Evolutionary conservation across 306 rosid genomes (phyloP), one percentile per base, ranked within the genome.

Genomic region (Cercis canadensis): DNA sequence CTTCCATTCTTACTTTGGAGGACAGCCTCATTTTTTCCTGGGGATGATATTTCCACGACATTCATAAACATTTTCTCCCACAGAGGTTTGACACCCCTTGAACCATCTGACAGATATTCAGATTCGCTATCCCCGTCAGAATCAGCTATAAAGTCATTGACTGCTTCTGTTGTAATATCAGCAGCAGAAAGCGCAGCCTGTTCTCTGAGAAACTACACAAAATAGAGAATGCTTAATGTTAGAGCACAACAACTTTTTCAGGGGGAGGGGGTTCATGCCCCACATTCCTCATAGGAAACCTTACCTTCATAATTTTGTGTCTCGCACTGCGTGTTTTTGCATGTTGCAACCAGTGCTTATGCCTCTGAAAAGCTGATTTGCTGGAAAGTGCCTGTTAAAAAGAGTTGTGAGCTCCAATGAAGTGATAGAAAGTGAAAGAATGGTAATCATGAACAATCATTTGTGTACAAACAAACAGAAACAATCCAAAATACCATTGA

Each of bases 311-410:
- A 76, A 95, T 95, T 83, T 95, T 95, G 85, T 95, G 99, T 62
- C 97, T 89, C 19, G 97, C 99, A 74, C 97, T 95, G 18, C 99
- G 96, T 19, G 97, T 95, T 89, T 89, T 95, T 78, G 97, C 97
- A 89, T 95, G 96, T 72, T 83, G 97, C 87, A 95, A 72, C 99
- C 99, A 95, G 76, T 87, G 96, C 82, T 91, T 91, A 70, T 95
- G 99, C 88, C 99, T 87, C 81, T 87, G 92, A 84, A 87, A 95
- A 76, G 99, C 96, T 64, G 93, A 91, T 86, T 89, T 95, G 79
- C 97, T 96, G 18, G 97, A 91, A 78, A 95, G 97, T 33, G 97
- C 89, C 99, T 95, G 90, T 70, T 43, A 66, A 62, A 31, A 70
- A 70, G 52, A 74, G 76, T 33, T 65, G 72, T 57, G 45, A 80